A percentile compares a stretch with the other conserved stretches of the same genome.
Conservation (phyloP, 2,329 filamentous ascomycete species). For the Aspergillus tamarii region DNA sequence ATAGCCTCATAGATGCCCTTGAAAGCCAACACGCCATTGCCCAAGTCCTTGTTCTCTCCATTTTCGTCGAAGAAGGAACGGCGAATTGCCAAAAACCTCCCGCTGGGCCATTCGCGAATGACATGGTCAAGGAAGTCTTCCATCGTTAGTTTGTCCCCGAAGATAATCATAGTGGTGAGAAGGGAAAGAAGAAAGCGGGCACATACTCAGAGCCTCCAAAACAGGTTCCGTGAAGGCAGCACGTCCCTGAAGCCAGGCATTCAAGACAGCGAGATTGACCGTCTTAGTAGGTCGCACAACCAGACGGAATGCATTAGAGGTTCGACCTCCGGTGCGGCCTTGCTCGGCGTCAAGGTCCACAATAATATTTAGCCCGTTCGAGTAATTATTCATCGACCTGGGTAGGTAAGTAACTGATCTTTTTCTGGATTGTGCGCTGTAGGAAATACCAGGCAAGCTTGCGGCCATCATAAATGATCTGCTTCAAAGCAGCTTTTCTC, state of each 20-base stretch:
- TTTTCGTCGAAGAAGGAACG: constrained; percentile 75
- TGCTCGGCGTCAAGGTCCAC: constrained; percentile 76
- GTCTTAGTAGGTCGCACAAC: constrained; percentile 66
- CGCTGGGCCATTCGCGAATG: constrained; percentile 76
- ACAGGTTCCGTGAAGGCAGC: constrained; percentile 67
- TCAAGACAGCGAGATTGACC: constrained; percentile 69
- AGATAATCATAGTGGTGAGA: neutral
- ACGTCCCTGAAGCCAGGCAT: constrained; percentile 66
- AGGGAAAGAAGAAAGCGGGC: neutral
- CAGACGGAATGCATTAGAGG: constrained; percentile 60
- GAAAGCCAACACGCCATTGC: constrained; percentile 71
- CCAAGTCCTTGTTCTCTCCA: constrained; percentile 58
- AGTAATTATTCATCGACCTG: constrained; percentile 43
- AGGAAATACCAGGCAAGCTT: constrained; percentile 77
- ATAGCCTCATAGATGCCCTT: constrained; percentile 91
- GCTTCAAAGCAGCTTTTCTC: constrained; percentile 61
- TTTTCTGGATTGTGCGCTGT: constrained; percentile 33
- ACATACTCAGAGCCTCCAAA: constrained; percentile 74
- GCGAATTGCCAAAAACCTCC: constrained; percentile 71
- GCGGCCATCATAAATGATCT: constrained; percentile 79
- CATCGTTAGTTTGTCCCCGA: constrained; percentile 9
- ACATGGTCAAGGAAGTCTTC: constrained; percentile 84
- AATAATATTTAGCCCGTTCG: constrained; percentile 55
- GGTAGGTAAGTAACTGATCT: constrained; percentile 23
- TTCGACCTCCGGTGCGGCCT: constrained; percentile 45